Percentiles rank a stretch among this genome's conserved stretches.
Evolutionary conservation across 1,284 basidiomycete species (phyloP).

Genomic region (Tilletiaria anomala): DNA sequence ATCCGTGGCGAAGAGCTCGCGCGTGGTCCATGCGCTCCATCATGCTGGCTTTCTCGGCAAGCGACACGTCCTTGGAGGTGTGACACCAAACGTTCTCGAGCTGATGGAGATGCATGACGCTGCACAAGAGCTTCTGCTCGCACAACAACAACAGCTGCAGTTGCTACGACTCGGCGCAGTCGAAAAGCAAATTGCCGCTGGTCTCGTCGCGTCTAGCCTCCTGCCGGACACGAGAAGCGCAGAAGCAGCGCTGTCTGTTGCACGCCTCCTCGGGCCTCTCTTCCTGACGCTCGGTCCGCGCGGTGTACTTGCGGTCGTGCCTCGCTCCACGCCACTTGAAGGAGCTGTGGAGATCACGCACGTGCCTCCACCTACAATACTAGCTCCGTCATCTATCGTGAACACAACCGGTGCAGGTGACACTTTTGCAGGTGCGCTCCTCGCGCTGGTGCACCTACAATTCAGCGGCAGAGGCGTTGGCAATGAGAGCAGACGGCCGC

Average conservation of each 20-base stretch:
- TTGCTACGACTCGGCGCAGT: too few relatives aligned
- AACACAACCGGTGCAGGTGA: constrained; percentile 38
- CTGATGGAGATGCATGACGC: constrained; percentile 7
- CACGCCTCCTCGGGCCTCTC: constrained; percentile 2
- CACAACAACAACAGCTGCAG: neutral
- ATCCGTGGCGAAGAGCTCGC: constrained; percentile 60
- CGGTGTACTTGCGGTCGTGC: constrained; percentile 4
- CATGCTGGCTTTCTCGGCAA: constrained; percentile 4
- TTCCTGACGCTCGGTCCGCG: constrained; percentile 15
- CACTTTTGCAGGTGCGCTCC: constrained; percentile 28
- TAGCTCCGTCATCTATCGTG: constrained; percentile 5
- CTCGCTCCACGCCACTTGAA: neutral
- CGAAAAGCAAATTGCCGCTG: neutral
- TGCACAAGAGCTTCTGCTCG: neutral
- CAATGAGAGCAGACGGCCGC: too few relatives aligned
- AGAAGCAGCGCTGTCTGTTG: neutral
- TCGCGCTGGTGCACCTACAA: constrained; percentile 9
- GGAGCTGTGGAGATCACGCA: constrained; percentile 3
- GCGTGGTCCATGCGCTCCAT: constrained; percentile 51
- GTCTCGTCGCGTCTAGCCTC: neutral
- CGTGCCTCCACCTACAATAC: constrained; percentile 8
- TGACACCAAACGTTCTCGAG: constrained; percentile 18
- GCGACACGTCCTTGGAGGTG: constrained; percentile 7
- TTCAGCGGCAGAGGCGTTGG: too few relatives aligned
- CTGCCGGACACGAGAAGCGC: too few relatives aligned